A percentile compares a stretch with the other conserved stretches of the same genome.
These are phyloP conservation scores for Basipetospora chlamydospora DNA, from an alignment of 2,329 filamentous ascomycete genomes.

Conservation along the genomic window DNA sequence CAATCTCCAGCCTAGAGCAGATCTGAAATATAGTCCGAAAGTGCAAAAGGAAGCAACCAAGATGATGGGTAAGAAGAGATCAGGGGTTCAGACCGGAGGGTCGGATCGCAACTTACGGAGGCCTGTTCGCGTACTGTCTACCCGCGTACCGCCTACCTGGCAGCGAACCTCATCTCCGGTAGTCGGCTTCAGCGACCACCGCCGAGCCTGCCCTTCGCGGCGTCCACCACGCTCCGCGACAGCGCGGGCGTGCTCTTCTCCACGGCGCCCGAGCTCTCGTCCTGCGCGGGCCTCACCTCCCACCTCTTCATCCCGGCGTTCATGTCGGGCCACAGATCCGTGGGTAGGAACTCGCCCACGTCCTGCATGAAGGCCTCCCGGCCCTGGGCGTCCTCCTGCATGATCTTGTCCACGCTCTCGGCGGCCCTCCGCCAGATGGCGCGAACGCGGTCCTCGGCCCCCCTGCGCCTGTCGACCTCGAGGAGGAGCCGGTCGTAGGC, in stretches of 20 bases:
- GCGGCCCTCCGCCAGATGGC: conserved; percentile 64
- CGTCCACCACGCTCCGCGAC: conserved; percentile 1
- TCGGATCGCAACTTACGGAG: too few relatives aligned
- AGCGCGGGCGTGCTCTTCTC: conserved; percentile 4
- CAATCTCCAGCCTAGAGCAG: too few relatives aligned
- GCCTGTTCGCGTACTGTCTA: conserved; percentile 1
- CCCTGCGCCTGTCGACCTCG: conserved; percentile 63
- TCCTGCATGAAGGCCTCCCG: conserved; percentile 68
- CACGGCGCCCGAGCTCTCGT: conserved; percentile 8
- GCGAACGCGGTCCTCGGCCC: conserved; percentile 59
- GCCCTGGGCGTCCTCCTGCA: conserved; percentile 56
- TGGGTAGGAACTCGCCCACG: conserved; percentile 73
- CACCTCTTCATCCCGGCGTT: conserved; percentile 40
- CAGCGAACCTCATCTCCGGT: neutral
- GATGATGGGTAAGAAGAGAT: too few relatives aligned
- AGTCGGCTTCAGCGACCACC: neutral
- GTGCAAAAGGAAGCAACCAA: too few relatives aligned
- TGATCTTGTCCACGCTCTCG: conserved; percentile 60
- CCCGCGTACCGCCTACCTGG: neutral
- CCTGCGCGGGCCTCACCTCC: conserved; percentile 28
- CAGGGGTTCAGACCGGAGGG: too few relatives aligned
- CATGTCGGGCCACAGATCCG: conserved; percentile 74
- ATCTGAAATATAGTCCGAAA: too few relatives aligned
- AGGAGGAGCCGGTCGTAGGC: conserved; percentile 76
- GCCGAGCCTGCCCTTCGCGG: conserved; percentile 1